Base-by-base conservation (phyloP, 768 basidiomycete genomes). In the Lactarius sp. region DNA sequence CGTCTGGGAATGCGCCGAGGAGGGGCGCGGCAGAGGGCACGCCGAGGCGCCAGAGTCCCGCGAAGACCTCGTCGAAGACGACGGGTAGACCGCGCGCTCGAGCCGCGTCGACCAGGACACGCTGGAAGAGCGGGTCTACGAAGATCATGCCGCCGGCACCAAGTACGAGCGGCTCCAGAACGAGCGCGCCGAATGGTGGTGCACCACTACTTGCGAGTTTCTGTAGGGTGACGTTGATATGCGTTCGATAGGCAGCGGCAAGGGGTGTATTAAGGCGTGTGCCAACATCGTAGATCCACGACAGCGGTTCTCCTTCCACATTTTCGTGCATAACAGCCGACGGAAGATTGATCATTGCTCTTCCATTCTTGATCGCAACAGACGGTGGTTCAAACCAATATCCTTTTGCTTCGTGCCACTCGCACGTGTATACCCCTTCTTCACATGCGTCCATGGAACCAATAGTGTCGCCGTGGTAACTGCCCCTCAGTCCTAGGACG, bases 71-170 rank as follows among this genome's bases (percentile, higher is more conserved):
- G 73, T 98, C 96, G 70, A 90, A 98, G 62, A 98, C 85, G 67
- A 98, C 88, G 0, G 96, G 94, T 14, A 98, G 77, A 3, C 90
- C 89, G 5, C 77, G 78, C 85, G 79, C 74, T 62, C 96, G 86
- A 6, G 92, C 90, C 3, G 85, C 81, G 69, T 97, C 93, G 46
- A 98, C 77, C 67, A 98, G 74, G 36, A 94, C 78, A 34, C 92
- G 83, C 73, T 98, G 96, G 80, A 96, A 98, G 49, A 98, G 85
- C 8, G 96, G 96, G 72, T 98, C 96, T 31, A 98, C 92, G 70
- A 98, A 98, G 36, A 94, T 80, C 96, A 98, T 98, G 0, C 96
- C 96, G 0, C 92, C 96, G 0, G 96, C 94, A 14, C 96, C 96
- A 83, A 98, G 90, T 31, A 94, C 83, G 22, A 95, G 80, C 0